Evolutionary conservation across 805 yeast genomes (phyloP).

Genomic region (Cyberlindnera lachancei): DNA sequence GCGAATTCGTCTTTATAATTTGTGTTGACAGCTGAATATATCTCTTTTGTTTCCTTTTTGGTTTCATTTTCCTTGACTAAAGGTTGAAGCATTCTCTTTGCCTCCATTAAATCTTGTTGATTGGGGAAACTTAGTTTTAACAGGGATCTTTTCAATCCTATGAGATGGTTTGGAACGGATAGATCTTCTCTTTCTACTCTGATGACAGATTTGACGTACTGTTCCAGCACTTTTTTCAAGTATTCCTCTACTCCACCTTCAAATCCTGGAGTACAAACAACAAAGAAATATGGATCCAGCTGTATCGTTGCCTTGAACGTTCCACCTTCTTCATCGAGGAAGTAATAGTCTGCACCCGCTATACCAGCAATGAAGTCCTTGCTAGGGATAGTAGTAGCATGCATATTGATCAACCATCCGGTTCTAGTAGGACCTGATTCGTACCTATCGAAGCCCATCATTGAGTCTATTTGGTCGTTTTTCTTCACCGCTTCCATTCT

Average conservation of each 20-base stretch:
- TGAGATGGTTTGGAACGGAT: conserved; percentile 73
- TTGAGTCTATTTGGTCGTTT: conserved; percentile 62
- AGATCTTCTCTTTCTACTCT: conserved; percentile 72
- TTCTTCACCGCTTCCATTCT: conserved; percentile 48
- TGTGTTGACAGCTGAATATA: conserved; percentile 48
- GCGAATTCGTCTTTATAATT: conserved; percentile 22
- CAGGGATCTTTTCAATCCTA: conserved; percentile 62
- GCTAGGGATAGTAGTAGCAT: conserved; percentile 65
- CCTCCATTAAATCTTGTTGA: conserved; percentile 63
- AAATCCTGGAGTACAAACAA: conserved; percentile 52
- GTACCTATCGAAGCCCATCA: conserved; percentile 83
- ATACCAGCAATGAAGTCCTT: conserved; percentile 56
- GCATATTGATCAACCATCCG: conserved; percentile 96
- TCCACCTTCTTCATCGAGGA: conserved; percentile 95
- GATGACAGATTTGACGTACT: conserved; percentile 45
- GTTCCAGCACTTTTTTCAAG: conserved; percentile 59
- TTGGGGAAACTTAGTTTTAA: conserved; percentile 70
- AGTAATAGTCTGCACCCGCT: conserved; percentile 91
- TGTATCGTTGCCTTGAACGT: conserved; percentile 79
- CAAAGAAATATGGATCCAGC: conserved; percentile 81
- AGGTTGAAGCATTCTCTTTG: conserved; percentile 63
- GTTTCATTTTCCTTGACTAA: conserved; percentile 60
- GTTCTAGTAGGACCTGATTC: conserved; percentile 61
- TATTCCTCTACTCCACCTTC: conserved; percentile 77
- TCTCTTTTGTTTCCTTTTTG: conserved; percentile 54